Evolutionary conservation across 805 yeast species (phyloP).

Genomic region (Torulaspora quercuum): DNA sequence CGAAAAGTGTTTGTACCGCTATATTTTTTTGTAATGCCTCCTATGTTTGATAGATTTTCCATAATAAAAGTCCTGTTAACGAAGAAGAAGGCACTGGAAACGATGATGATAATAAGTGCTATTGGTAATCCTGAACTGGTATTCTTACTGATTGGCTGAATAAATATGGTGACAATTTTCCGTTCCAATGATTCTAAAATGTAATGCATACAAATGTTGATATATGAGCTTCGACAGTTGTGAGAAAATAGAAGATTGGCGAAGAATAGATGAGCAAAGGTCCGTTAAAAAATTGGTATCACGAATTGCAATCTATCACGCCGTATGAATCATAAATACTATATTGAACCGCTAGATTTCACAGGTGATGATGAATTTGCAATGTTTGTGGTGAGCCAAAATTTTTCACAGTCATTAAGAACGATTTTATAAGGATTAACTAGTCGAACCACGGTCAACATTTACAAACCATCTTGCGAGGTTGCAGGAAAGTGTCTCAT

Average conservation of each 20-base stretch:
- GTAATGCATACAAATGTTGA: constrained; percentile 14
- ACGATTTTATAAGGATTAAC: constrained; percentile 1
- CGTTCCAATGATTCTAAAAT: constrained; percentile 11
- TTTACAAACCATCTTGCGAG: too few species aligned
- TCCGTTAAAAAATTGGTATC: too few species aligned
- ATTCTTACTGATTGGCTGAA: constrained; percentile 14
- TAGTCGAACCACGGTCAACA: too few species aligned
- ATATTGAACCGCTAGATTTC: neutral
- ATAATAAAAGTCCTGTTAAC: constrained; percentile 11
- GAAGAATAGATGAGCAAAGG: too few species aligned
- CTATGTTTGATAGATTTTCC: constrained; percentile 15
- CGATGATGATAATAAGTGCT: constrained; percentile 13
- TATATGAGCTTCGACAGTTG: too few species aligned
- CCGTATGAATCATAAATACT: constrained; percentile 1
- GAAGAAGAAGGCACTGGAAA: constrained; percentile 15
- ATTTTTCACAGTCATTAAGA: constrained; percentile 7
- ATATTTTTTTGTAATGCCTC: constrained; percentile 16
- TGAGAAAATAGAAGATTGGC: too few species aligned
- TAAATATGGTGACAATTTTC: constrained; percentile 11
- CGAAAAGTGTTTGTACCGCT: constrained; percentile 16
- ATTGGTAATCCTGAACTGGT: constrained; percentile 9
- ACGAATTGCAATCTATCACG: neutral
- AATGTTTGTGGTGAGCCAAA: constrained; percentile 7
- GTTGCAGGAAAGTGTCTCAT: too few species aligned
- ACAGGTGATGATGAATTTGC: constrained; percentile 1